Evolutionary conservation across 768 basidiomycete genomes (phyloP), one percentile per base, ranked within the genome.

Genomic region (Boletus edulis): DNA sequence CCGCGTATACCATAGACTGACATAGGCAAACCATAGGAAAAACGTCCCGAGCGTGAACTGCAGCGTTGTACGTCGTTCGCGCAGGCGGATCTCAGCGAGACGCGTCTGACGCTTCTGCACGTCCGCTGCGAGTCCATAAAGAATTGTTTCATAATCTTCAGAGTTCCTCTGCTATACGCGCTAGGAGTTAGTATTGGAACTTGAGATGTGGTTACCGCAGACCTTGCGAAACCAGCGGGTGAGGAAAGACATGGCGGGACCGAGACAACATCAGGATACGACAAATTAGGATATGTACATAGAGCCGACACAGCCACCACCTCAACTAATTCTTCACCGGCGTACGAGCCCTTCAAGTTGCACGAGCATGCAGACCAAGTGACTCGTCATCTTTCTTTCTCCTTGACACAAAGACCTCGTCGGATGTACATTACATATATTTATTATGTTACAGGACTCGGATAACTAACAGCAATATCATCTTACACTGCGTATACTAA

Each of bases 1-100:
- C 53, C 81, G 76, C 54, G 81, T 68, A 70, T 91, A 92, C 90
- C 90, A 92, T 56, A 89, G 62, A 48, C 76, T 82, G 57, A 87
- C 78, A 72, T 91, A 92, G 18, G 76, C 75, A 46, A 82, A 77
- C 91, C 92, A 94, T 49, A 74, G 70, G 5, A 84, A 82, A 62
- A 94, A 70, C 1, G 90, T 85, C 67, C 91, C 94, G 3, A 92
- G 67, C 0, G 94, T 92, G 46, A 86, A 84, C 43, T 87, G 76
- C 48, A 92, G 76, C 18, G 87, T 89, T 1, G 91, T 78, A 10
- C 92, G 79, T 31, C 90, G 82, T 71, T 96, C 91, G 40, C 93
- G 83, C 51, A 91, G 73, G n/a, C 90, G 84, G 59, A 96, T 89
- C 66, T 92, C 92, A 2, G 87, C 83, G 15, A 94, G 81, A 54